These are phyloP conservation scores for Penicillium bovifimosum DNA, from an alignment of 495 filamentous ascomycete species.

Conservation along the genomic window DNA sequence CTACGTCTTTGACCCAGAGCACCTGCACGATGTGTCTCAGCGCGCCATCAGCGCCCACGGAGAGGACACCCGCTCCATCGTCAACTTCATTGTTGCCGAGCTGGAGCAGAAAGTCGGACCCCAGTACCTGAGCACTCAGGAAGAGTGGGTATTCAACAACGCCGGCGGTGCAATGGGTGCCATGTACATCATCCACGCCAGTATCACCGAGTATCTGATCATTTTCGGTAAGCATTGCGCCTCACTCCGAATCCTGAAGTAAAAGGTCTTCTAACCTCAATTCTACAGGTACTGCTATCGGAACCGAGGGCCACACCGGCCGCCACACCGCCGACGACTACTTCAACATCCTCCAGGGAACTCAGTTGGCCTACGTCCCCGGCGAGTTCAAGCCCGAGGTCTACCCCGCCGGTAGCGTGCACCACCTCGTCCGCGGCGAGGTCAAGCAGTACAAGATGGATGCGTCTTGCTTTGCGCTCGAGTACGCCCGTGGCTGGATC, in stretches of 20 bases:
- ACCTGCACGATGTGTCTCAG: constrained; percentile 63
- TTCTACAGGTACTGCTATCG: constrained; percentile 64
- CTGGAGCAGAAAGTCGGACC: constrained; percentile 34
- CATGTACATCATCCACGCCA: constrained; percentile 86
- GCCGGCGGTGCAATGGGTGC: constrained; percentile 82
- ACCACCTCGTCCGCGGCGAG: constrained; percentile 68
- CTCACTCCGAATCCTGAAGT: neutral
- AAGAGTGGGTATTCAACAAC: constrained; percentile 56
- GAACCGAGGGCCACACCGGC: constrained; percentile 82
- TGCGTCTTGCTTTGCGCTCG: constrained; percentile 73
- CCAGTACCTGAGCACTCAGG: constrained; percentile 37
- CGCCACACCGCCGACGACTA: constrained; percentile 88
- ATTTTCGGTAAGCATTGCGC: constrained; percentile 55
- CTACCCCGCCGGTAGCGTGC: constrained; percentile 69
- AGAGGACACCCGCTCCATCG: constrained; percentile 64
- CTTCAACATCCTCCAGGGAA: constrained; percentile 80
- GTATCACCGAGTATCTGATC: constrained; percentile 78
- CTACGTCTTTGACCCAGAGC: constrained; percentile 67
- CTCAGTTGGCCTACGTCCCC: constrained; percentile 65
- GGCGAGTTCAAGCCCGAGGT: constrained; percentile 65
- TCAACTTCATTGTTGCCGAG: constrained; percentile 55
- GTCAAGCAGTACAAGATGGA: constrained; percentile 87
- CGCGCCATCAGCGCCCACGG: constrained; percentile 61
- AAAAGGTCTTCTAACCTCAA: neutral
- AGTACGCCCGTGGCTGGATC: constrained; percentile 87